These are phyloP conservation scores for Laetiporus sulphureus DNA, from an alignment of 1,284 basidiomycete species.

Conservation along the genomic window DNA sequence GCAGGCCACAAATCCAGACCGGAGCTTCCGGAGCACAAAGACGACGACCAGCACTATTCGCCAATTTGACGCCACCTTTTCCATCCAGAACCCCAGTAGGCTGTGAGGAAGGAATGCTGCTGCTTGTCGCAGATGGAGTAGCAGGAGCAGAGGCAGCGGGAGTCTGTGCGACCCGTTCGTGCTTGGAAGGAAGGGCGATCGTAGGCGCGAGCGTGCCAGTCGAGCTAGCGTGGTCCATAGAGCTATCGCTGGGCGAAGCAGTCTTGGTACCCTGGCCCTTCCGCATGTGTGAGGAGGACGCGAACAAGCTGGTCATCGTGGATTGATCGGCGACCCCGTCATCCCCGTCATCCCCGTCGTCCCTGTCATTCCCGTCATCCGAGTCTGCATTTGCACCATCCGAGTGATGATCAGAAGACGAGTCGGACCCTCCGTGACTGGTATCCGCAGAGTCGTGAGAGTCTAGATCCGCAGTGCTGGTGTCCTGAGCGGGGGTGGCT, in stretches of 20 bases:
- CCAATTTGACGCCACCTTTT: slow-evolving; percentile 8
- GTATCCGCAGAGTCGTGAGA: background rate
- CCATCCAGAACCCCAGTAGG: background rate
- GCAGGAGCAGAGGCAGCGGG: background rate
- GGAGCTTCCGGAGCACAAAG: background rate
- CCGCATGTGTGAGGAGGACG: slow-evolving; percentile 4
- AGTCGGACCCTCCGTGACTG: background rate
- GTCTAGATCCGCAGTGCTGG: background rate
- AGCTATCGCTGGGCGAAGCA: background rate
- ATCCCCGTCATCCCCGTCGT: slow-evolving; percentile 1
- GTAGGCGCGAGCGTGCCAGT: slow-evolving; percentile 10
- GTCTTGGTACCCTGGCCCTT: background rate
- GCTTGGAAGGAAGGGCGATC: slow-evolving; percentile 10
- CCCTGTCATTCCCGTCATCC: slow-evolving; percentile 1
- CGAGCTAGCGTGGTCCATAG: background rate
- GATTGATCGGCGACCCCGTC: background rate
- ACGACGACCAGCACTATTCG: background rate
- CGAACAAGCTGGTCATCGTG: background rate
- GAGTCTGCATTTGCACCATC: slow-evolving; percentile 5
- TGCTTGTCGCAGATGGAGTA: background rate
- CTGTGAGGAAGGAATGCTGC: background rate
- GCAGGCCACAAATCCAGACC: slow-evolving; percentile 1
- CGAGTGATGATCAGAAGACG: background rate
- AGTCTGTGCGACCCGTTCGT: slow-evolving; percentile 5
- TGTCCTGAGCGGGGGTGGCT: no score